Percentiles rank a stretch among this genome's conserved stretches.
phyloP scores from a whole-genome alignment of 23 red algal genomes.

The Agarophyton chilense region DNA sequence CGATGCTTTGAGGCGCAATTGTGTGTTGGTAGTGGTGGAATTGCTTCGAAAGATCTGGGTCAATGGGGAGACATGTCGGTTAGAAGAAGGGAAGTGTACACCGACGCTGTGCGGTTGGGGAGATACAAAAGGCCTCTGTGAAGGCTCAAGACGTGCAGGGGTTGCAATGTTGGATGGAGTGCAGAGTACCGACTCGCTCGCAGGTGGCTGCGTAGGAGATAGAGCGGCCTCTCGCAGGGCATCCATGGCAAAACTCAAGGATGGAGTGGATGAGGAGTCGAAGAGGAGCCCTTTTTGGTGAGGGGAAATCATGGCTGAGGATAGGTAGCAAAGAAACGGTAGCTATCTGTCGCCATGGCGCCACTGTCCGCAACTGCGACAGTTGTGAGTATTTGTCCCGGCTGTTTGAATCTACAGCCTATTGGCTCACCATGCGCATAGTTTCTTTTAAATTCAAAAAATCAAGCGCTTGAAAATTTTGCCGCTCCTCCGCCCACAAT shows the following conservation, averaged over 20 bases:
- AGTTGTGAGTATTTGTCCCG: background rate
- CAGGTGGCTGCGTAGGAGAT: slow-evolving; percentile 1
- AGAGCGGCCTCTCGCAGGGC: slow-evolving; percentile 21
- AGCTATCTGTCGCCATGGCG: background rate
- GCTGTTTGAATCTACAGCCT: too few relatives aligned
- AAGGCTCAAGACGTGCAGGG: slow-evolving; percentile 9
- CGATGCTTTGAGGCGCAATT: background rate
- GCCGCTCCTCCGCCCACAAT: background rate
- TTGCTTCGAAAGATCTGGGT: slow-evolving; percentile 30
- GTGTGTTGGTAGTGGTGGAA: background rate
- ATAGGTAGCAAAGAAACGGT: background rate
- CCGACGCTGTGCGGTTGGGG: slow-evolving; percentile 2
- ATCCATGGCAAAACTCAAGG: slow-evolving; percentile 8
- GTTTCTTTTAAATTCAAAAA: background rate
- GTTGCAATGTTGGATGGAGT: slow-evolving; percentile 12
- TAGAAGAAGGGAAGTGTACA: background rate
- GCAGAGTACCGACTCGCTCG: background rate
- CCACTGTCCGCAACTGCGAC: background rate
- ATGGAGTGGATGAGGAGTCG: background rate
- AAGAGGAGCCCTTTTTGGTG: slow-evolving; percentile 10
- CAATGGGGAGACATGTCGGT: background rate
- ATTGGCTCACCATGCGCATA: background rate
- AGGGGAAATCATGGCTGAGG: slow-evolving; percentile 14
- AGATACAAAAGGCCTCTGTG: slow-evolving; percentile 14
- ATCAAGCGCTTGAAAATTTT: background rate